Percentiles rank a stretch among this genome's conserved stretches.
phyloP scores from a whole-genome alignment of 345 rosid genomes.

The Salix viminalis region DNA sequence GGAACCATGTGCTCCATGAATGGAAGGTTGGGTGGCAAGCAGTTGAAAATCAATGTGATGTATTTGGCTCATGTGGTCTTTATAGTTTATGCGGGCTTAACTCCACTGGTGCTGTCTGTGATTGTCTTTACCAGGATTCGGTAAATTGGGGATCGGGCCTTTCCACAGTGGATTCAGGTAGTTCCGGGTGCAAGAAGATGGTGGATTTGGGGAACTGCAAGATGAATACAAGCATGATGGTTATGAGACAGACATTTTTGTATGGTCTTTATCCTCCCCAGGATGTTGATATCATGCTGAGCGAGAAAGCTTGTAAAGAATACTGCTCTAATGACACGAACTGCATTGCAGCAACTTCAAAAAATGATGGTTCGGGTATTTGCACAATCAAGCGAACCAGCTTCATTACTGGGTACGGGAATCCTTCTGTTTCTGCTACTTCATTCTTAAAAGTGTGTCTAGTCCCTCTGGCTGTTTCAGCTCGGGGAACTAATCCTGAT shows the following conservation, averaged over 20 bases:
- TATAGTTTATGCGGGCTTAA: slow-evolving; percentile 34
- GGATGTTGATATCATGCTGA: slow-evolving; percentile 32
- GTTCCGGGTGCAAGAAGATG: slow-evolving; percentile 31
- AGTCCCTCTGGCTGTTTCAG: slow-evolving; percentile 39
- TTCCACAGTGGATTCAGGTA: slow-evolving; percentile 12
- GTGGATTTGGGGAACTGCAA: slow-evolving; percentile 33
- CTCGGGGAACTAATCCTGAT: slow-evolving; percentile 19
- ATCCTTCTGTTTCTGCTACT: slow-evolving; percentile 22
- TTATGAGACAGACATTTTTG: slow-evolving; percentile 25
- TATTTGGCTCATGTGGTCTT: slow-evolving; percentile 40
- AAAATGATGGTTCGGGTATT: slow-evolving; percentile 35
- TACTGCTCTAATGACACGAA: slow-evolving; percentile 33
- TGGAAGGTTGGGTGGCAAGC: slow-evolving; percentile 43
- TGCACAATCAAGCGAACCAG: slow-evolving; percentile 33
- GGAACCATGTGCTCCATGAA: slow-evolving; percentile 17
- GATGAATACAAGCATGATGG: slow-evolving; percentile 26
- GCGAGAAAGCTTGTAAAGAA: slow-evolving; percentile 32
- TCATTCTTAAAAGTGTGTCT: slow-evolving; percentile 35
- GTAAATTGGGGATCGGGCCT: slow-evolving; percentile 13
- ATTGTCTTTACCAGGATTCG: slow-evolving; percentile 22
- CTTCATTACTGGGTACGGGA: slow-evolving; percentile 30
- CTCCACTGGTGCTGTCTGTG: slow-evolving; percentile 27
- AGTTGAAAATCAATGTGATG: slow-evolving; percentile 37
- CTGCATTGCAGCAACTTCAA: slow-evolving; percentile 34
- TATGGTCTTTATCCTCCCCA: slow-evolving; percentile 34